Evolutionary conservation across 768 basidiomycete species (phyloP).

Genomic region (Mycena belliarum): DNA sequence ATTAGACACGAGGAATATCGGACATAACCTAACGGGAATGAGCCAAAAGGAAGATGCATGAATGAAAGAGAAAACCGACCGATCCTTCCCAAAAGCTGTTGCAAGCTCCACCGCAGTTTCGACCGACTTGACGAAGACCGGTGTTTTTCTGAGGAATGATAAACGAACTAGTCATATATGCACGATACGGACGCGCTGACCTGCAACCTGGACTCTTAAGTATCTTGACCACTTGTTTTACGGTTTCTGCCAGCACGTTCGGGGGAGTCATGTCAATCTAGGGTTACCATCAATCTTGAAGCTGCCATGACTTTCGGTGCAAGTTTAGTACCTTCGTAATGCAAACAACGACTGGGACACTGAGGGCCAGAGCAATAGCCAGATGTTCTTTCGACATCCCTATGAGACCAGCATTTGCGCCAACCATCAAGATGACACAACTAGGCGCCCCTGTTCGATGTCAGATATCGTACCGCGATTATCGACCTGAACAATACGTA

Average conservation of each 20-base stretch:
- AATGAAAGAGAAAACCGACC: constrained; percentile 37
- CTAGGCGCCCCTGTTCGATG: constrained; percentile 64
- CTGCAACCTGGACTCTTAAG: constrained; percentile 91
- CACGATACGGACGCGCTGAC: constrained; percentile 37
- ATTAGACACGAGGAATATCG: constrained; percentile 91
- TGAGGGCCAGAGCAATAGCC: constrained; percentile 90
- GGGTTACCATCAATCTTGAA: not conserved
- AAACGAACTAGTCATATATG: not conserved
- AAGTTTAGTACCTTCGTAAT: constrained; percentile 75
- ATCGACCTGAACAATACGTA: not conserved
- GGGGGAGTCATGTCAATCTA: constrained; percentile 97
- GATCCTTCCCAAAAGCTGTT: constrained; percentile 70
- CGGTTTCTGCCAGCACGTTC: constrained; percentile 87
- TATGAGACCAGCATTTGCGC: constrained; percentile 90
- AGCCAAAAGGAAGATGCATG: constrained; percentile 1
- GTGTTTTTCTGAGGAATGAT: constrained; percentile 56
- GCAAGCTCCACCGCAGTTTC: constrained; percentile 84
- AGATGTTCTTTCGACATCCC: constrained; percentile 97
- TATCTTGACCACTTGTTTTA: constrained; percentile 91
- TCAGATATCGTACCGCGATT: not conserved
- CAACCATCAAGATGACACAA: constrained; percentile 91
- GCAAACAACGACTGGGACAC: constrained; percentile 90
- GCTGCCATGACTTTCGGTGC: not conserved
- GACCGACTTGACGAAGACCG: constrained; percentile 80
- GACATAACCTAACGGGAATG: constrained; percentile 65